These are phyloP conservation scores for Brassica juncea DNA, from an alignment of 345 rosid species.

Conservation along the genomic window DNA sequence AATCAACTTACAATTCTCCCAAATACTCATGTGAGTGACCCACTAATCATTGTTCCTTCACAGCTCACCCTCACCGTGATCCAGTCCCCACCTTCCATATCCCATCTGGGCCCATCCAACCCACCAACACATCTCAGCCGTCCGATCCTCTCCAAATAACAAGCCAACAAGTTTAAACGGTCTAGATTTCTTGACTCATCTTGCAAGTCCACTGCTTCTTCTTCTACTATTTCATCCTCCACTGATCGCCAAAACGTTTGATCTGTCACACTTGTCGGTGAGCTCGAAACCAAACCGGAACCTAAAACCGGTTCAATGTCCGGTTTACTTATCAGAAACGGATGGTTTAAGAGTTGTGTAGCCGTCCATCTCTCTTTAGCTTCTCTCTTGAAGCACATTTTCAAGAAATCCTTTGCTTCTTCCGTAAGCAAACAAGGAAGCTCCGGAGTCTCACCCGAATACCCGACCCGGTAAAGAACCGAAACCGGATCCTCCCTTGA, in stretches of 20 bases:
- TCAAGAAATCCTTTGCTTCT: conserved; percentile 58
- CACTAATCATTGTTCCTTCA: conserved; percentile 42
- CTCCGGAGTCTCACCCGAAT: conserved; percentile 51
- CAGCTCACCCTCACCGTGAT: conserved; percentile 50
- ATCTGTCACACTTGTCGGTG: conserved; percentile 82
- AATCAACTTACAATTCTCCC: conserved; percentile 27
- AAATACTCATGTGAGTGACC: conserved; percentile 26
- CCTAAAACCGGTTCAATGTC: conserved; percentile 33
- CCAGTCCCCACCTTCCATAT: conserved; percentile 53
- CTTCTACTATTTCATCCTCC: conserved; percentile 38
- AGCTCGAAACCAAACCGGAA: conserved; percentile 46
- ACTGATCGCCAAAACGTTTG: conserved; percentile 58
- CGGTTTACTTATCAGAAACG: conserved; percentile 44
- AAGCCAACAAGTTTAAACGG: conserved; percentile 14
- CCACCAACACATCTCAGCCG: conserved; percentile 41
- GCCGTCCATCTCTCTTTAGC: conserved; percentile 58
- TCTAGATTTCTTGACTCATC: conserved; percentile 34
- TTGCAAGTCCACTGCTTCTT: conserved; percentile 33
- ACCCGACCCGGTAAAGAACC: conserved; percentile 52
- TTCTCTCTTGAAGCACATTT: conserved; percentile 57
- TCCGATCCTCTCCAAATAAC: conserved; percentile 50
- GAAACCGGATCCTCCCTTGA: conserved; percentile 42
- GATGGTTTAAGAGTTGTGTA: conserved; percentile 53
- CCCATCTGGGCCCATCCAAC: conserved; percentile 48
- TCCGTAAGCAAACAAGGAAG: conserved; percentile 50